A percentile compares a stretch with the other conserved stretches of the same genome.
phyloP scores from a whole-genome alignment of 2,329 filamentous ascomycete genomes.

The Aspergillus nomiae region DNA sequence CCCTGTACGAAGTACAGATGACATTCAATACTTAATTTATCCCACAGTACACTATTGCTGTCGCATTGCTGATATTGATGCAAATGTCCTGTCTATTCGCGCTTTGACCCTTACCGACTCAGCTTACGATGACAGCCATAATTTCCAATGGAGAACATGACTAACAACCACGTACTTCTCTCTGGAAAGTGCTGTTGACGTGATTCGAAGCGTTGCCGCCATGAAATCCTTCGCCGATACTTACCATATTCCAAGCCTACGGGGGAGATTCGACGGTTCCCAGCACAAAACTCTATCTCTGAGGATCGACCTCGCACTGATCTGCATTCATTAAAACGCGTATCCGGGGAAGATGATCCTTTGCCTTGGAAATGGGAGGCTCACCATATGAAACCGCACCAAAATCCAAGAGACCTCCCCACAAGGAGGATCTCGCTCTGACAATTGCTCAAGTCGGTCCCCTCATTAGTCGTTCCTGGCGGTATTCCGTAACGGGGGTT shows the following conservation, averaged over 20 bases:
- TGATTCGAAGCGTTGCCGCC: not conserved
- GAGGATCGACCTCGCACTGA: not conserved
- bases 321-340: conserved; percentile 1
- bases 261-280: not conserved
- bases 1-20: not conserved
- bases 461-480: no score
- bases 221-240: not conserved
- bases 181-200: not conserved
- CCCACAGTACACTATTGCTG: conserved; percentile 16
- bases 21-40: conserved; percentile 14
- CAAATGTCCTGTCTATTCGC: conserved; percentile 4
- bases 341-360: not conserved
- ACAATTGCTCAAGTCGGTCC: not conserved
- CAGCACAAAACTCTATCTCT: not conserved
- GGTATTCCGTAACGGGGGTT: not conserved
- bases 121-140: not conserved
- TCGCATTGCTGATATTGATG: conserved; percentile 7
- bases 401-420: not conserved
- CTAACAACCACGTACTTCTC: not conserved
- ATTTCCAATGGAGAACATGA: not conserved
- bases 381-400: not conserved
- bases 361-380: conserved; percentile 12
- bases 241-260: not conserved
- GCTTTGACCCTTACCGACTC: not conserved
- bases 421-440: not conserved